phyloP scores from a whole-genome alignment of 768 basidiomycete genomes.

The Daedaleopsis nitida region DNA sequence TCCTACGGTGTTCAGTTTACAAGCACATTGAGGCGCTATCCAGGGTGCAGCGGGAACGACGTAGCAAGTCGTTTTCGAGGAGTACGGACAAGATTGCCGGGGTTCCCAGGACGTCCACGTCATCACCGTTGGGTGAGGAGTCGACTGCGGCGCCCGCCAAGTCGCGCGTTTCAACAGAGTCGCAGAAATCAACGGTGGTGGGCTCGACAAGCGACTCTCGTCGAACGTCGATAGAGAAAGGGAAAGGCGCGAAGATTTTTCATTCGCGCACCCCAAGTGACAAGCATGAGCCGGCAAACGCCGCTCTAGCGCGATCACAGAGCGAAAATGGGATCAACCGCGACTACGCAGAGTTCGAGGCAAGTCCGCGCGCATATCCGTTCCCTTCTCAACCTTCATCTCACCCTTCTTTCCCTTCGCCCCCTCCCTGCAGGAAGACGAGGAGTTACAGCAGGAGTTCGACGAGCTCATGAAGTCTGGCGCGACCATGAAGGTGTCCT shows the following conservation, averaged over 20 bases:
- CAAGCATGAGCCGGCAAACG: slow-evolving; percentile 26
- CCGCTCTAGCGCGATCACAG: slow-evolving; percentile 35
- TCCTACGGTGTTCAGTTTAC: slow-evolving; percentile 68
- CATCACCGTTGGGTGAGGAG: slow-evolving; percentile 36
- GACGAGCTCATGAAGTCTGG: slow-evolving; percentile 90
- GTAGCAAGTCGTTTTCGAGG: slow-evolving; percentile 71
- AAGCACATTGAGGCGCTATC: slow-evolving; percentile 75
- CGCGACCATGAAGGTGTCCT: slow-evolving; percentile 91
- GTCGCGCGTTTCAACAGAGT: slow-evolving; percentile 42
- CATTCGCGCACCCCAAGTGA: slow-evolving; percentile 49
- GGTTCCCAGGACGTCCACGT: slow-evolving; percentile 43
- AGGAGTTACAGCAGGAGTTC: slow-evolving; percentile 67
- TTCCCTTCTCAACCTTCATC: slow-evolving; percentile 4
- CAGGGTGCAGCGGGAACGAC: slow-evolving; percentile 55
- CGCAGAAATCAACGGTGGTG: slow-evolving; percentile 30
- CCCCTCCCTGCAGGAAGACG: slow-evolving; percentile 45
- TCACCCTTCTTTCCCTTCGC: slow-evolving; percentile 1
- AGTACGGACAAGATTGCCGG: slow-evolving; percentile 44
- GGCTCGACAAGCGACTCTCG: slow-evolving; percentile 25
- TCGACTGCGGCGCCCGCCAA: slow-evolving; percentile 5
- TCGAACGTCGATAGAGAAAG: slow-evolving; percentile 66
- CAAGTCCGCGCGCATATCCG: slow-evolving; percentile 9
- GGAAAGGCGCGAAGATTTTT: slow-evolving; percentile 63
- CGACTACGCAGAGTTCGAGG: slow-evolving; percentile 25
- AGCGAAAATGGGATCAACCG: slow-evolving; percentile 32